Evolutionary conservation across 495 filamentous ascomycete genomes (phyloP).

Genomic region (Neurospora sp.): DNA sequence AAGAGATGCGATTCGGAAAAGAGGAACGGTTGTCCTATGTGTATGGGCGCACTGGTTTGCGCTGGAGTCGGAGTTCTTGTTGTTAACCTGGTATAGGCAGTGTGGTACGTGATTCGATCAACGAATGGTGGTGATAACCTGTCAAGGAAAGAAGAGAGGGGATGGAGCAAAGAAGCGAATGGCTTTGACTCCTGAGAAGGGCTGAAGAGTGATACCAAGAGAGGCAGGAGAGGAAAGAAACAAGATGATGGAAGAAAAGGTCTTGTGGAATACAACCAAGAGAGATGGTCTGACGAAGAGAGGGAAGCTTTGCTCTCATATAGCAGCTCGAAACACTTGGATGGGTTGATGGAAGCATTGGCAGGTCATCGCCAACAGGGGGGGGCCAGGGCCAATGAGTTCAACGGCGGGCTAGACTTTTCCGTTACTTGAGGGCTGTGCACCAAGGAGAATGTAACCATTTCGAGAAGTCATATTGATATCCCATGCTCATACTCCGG

Average conservation of each 20-base stretch:
- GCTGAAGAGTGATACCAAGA: background rate
- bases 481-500: background rate
- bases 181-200: conserved; percentile 33
- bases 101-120: conserved; percentile 3
- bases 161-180: conserved; percentile 47
- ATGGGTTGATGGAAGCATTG: background rate
- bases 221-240: background rate
- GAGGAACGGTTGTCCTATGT: conserved; percentile 3
- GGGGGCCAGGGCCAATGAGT: background rate
- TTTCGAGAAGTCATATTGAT: background rate
- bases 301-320: conserved; percentile 7
- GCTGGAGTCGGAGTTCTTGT: background rate
- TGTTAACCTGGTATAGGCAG: background rate
- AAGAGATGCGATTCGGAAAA: conserved; percentile 10
- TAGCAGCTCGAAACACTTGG: conserved; percentile 2
- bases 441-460: background rate
- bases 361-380: background rate
- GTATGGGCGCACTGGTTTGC: background rate
- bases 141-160: conserved; percentile 19
- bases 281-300: background rate
- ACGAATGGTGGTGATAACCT: conserved; percentile 13
- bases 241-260: background rate
- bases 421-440: background rate
- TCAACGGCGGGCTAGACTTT: background rate
- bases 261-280: background rate